Conservation (phyloP, 495 filamentous ascomycete genomes). For the Jackrogersella minutella region DNA sequence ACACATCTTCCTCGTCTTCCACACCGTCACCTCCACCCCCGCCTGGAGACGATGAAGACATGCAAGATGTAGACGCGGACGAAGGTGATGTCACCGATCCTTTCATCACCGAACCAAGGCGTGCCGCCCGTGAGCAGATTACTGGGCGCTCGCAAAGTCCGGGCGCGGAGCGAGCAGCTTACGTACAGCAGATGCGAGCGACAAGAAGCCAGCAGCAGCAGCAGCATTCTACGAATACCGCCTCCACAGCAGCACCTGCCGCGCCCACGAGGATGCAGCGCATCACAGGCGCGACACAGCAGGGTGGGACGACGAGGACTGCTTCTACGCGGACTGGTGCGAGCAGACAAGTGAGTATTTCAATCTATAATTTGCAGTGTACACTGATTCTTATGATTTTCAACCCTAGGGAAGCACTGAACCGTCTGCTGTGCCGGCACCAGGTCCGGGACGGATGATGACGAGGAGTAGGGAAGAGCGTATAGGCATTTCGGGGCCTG, state of each 20-base stretch:
- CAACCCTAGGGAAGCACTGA: constrained; percentile 37
- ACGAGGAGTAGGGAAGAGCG: constrained; percentile 49
- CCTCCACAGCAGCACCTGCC: constrained; percentile 3
- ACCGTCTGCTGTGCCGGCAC: constrained; percentile 18
- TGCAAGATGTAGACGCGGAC: constrained; percentile 32
- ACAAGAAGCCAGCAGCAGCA: constrained; percentile 19
- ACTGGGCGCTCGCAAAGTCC: constrained; percentile 9
- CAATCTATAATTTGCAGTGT: no score
- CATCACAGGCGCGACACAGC: constrained; percentile 19
- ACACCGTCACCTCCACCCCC: constrained; percentile 15
- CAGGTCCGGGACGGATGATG: constrained; percentile 40
- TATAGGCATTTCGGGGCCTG: constrained; percentile 43
- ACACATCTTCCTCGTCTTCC: constrained; percentile 36
- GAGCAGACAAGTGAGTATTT: constrained; percentile 25
- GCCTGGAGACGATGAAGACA: constrained; percentile 35
- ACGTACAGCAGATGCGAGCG: constrained; percentile 28
- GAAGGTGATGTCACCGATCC: constrained; percentile 42
- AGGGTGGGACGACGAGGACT: background rate
- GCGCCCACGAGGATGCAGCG: constrained; percentile 28
- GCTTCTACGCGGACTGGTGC: constrained; percentile 14
- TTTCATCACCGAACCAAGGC: constrained; percentile 34
- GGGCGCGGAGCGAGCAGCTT: constrained; percentile 26
- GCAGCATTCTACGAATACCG: background rate
- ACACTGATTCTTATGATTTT: no score
- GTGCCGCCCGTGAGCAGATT: constrained; percentile 31